A percentile compares a stretch with the other conserved stretches of the same genome.
Conservation (phyloP, 805 yeast species). For the Kluyveromyces dobzhanskii region DNA sequence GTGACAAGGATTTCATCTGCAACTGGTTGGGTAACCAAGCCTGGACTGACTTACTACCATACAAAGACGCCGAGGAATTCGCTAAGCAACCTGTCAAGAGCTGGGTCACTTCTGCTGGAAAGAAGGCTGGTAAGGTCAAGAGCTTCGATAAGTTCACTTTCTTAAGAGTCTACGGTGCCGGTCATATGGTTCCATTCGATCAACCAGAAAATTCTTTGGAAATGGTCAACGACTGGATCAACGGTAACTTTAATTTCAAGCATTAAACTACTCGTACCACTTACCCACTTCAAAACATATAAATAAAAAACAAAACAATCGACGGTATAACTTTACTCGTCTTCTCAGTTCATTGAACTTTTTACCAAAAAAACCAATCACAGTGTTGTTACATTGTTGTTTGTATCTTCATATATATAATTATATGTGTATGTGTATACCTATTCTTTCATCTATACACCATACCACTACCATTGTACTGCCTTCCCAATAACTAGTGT, state of each 20-base stretch:
- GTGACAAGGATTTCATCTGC: conserved; percentile 93
- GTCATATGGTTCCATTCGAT: conserved; percentile 94
- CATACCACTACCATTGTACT: too few relatives aligned
- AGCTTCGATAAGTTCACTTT: conserved; percentile 66
- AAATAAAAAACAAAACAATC: too few relatives aligned
- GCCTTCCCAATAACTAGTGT: too few relatives aligned
- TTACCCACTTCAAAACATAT: too few relatives aligned
- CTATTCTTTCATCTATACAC: too few relatives aligned
- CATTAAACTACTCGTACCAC: background rate
- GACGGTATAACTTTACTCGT: too few relatives aligned
- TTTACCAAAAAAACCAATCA: too few relatives aligned
- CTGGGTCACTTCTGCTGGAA: conserved; percentile 40
- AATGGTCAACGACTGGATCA: conserved; percentile 81
- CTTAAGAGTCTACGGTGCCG: conserved; percentile 80
- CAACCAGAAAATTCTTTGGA: conserved; percentile 72
- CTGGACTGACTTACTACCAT: conserved; percentile 71
- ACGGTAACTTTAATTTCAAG: conserved; percentile 45
- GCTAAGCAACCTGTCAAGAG: conserved; percentile 35
- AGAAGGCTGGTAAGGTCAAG: conserved; percentile 60
- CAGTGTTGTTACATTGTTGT: too few relatives aligned
- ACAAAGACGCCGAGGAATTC: conserved; percentile 52
- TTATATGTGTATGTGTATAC: too few relatives aligned
- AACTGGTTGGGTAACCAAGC: conserved; percentile 94
- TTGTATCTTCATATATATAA: too few relatives aligned
- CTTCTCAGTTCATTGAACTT: too few relatives aligned